Conservation (phyloP, 1,139 yeast genomes). For the Kluyveromyces marxianus region DNA sequence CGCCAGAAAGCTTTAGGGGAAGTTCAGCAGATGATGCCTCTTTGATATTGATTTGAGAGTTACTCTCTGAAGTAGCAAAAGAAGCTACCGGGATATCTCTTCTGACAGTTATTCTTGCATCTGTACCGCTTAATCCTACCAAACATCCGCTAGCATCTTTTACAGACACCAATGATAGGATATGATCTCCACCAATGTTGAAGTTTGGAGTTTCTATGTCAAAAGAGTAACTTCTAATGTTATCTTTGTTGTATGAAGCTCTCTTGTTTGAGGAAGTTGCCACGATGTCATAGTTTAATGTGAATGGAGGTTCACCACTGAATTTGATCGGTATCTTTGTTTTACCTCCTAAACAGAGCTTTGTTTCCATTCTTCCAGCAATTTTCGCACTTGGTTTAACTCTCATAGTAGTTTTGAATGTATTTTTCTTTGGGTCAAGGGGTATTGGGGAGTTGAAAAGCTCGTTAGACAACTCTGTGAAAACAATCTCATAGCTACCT, state of each 20-base stretch:
- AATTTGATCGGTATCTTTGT: conserved; percentile 49
- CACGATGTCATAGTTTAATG: conserved; percentile 59
- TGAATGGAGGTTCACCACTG: conserved; percentile 74
- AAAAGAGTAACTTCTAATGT: conserved; percentile 36
- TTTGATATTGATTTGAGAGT: conserved; percentile 37
- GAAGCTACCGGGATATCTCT: conserved; percentile 56
- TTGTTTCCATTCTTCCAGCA: conserved; percentile 23
- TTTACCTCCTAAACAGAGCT: conserved; percentile 41
- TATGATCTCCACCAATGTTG: conserved; percentile 61
- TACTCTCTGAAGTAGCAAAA: conserved; percentile 33
- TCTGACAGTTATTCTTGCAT: conserved; percentile 55
- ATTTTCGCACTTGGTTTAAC: conserved; percentile 38
- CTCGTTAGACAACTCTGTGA: conserved; percentile 49
- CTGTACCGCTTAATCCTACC: conserved; percentile 55
- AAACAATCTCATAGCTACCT: conserved; percentile 72
- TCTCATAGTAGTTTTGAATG: conserved; percentile 37
- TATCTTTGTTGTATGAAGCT: conserved; percentile 36
- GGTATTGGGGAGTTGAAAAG: conserved; percentile 40
- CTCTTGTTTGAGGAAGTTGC: conserved; percentile 42
- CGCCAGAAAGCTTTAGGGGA: conserved; percentile 52
- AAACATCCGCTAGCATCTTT: conserved; percentile 70
- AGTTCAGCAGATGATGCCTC: conserved; percentile 55
- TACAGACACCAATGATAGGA: conserved; percentile 53
- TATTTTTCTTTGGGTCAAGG: conserved; percentile 30
- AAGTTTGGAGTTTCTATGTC: conserved; percentile 48